These are phyloP conservation scores for Psidium friedrichsthalianum DNA, from an alignment of 345 rosid genomes.

Conservation along the genomic window DNA sequence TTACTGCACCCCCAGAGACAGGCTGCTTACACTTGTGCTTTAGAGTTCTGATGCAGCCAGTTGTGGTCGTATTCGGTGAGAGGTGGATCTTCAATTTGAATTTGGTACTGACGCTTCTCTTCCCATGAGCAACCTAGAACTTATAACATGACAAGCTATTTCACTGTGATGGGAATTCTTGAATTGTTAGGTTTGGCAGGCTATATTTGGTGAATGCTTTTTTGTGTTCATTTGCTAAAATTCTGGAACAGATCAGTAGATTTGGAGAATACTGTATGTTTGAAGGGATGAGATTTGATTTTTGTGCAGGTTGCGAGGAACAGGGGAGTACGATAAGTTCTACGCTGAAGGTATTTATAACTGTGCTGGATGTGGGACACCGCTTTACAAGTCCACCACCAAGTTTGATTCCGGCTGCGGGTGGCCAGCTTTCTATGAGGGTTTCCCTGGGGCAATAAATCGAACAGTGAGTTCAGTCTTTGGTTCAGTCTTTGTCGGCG, in stretches of 20 bases:
- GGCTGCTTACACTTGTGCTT: background rate
- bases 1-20: background rate
- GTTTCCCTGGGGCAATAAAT: slow-evolving; percentile 55
- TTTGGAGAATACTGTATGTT: background rate
- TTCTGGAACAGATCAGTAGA: background rate
- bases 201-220: background rate
- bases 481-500: background rate
- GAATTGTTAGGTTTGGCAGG: background rate
- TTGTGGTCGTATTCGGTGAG: background rate
- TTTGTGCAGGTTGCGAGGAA: slow-evolving; percentile 18
- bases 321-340: slow-evolving; percentile 48
- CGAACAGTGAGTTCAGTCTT: slow-evolving; percentile 24
- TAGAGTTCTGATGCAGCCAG: background rate
- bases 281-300: background rate
- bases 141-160: background rate
- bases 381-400: slow-evolving; percentile 49
- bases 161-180: background rate
- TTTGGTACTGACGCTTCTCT: background rate
- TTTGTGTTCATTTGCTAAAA: background rate
- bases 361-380: slow-evolving; percentile 59
- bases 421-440: slow-evolving; percentile 81
- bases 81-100: background rate
- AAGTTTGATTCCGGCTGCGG: slow-evolving; percentile 69
- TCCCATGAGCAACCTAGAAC: background rate
- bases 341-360: slow-evolving; percentile 44